Evolutionary conservation across 2,329 filamentous ascomycete genomes (phyloP).

Genomic region (Colletotrichum navitas): DNA sequence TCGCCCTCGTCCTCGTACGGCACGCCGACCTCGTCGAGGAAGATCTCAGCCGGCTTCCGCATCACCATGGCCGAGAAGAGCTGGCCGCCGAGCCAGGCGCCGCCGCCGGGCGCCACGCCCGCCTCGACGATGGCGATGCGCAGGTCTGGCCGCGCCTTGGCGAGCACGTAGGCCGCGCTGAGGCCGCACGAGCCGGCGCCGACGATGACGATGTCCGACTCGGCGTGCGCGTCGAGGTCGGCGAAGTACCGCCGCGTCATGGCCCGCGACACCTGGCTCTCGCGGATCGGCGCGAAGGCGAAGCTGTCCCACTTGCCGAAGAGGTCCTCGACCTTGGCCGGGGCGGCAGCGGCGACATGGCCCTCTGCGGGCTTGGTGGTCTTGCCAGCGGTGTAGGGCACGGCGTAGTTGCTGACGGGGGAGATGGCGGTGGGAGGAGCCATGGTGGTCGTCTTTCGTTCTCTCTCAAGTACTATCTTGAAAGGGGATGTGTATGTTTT

Average conservation of each 20-base stretch:
- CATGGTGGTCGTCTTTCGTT: conserved; percentile 68
- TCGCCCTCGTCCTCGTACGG: conserved; percentile 84
- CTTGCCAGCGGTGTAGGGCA: conserved; percentile 46
- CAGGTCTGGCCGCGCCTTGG: conserved; percentile 85
- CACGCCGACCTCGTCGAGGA: conserved; percentile 84
- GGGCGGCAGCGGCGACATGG: neutral
- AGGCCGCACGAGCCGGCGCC: conserved; percentile 91
- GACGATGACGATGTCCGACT: conserved; percentile 94
- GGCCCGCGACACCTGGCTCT: conserved; percentile 91
- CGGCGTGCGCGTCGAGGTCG: conserved; percentile 89
- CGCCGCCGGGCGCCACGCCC: conserved; percentile 86
- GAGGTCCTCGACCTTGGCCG: conserved; percentile 58
- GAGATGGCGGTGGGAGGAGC: conserved; percentile 81
- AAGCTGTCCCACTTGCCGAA: conserved; percentile 84
- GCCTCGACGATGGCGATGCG: conserved; percentile 94
- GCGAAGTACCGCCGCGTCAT: conserved; percentile 95
- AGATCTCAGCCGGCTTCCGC: conserved; percentile 90
- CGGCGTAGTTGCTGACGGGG: conserved; percentile 59
- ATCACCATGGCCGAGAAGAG: conserved; percentile 97
- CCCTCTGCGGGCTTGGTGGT: conserved; percentile 60
- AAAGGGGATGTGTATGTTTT: neutral
- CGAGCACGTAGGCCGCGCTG: conserved; percentile 86
- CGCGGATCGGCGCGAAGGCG: conserved; percentile 86
- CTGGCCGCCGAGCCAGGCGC: conserved; percentile 93
- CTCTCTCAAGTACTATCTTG: neutral